Percentiles rank a stretch among this genome's conserved stretches.
These are phyloP conservation scores for Backusella australiensis DNA, from an alignment of 192 early-diverging fungal genomes.

Conservation along the genomic window DNA sequence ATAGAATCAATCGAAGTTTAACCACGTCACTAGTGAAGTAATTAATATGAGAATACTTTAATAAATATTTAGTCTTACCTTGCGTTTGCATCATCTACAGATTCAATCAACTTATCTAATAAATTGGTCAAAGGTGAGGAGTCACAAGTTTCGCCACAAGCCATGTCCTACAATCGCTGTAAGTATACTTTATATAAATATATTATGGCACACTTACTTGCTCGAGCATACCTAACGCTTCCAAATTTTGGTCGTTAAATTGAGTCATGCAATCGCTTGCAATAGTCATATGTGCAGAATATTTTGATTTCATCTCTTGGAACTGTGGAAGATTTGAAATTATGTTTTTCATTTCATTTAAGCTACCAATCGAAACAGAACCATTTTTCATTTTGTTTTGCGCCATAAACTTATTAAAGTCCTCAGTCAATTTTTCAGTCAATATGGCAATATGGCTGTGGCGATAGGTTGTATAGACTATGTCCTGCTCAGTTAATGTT, in stretches of 20 bases:
- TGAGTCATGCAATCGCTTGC: conserved; percentile 78
- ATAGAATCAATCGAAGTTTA: conserved; percentile 76
- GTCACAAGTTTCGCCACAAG: conserved; percentile 77
- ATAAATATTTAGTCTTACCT: conserved; percentile 33
- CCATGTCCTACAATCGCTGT: conserved; percentile 51
- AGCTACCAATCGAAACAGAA: conserved; percentile 16
- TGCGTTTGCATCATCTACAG: conserved; percentile 66
- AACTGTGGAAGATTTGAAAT: conserved; percentile 83
- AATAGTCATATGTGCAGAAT: conserved; percentile 84
- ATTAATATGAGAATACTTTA: not conserved
- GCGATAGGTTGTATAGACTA: conserved; percentile 73
- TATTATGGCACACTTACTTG: conserved; percentile 51
- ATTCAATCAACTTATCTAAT: conserved; percentile 72
- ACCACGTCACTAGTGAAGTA: conserved; percentile 51
- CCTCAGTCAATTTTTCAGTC: conserved; percentile 63
- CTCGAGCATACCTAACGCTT: conserved; percentile 69
- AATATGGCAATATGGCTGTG: conserved; percentile 84
- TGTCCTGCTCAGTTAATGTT: conserved; percentile 73
- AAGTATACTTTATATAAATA: not conserved
- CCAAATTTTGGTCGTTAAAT: conserved; percentile 69
- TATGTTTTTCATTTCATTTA: conserved; percentile 88
- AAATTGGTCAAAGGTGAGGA: conserved; percentile 65
- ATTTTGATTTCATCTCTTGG: conserved; percentile 81
- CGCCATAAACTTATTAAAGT: conserved; percentile 75
- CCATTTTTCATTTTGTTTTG: conserved; percentile 68